Evolutionary conservation across 208 protist species (phyloP), one percentile per base, ranked within the genome.

Genomic region (Trypanosomatidae sp.): DNA sequence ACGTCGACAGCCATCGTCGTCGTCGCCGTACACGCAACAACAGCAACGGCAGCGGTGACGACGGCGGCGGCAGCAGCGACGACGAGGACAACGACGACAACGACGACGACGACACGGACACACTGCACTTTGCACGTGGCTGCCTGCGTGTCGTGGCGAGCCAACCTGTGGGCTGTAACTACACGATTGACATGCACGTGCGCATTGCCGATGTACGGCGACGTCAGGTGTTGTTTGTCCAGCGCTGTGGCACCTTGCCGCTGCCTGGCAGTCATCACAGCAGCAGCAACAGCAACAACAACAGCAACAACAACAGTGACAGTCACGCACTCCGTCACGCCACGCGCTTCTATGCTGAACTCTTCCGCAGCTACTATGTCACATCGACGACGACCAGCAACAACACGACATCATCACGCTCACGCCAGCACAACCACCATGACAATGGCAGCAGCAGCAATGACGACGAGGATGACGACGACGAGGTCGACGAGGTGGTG

Each of bases 141-240:
- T 93, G 67, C 40, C 47, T 84, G 21, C 68, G 66, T 20, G 43
- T 93, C 22, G 51, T 59, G 6, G 37, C 56, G 11, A 56, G 47
- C 33, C 55, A 43, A 0, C 35, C 71, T 8, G 37, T 78, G 2
- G 66, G 71, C 6, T 44, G 67, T 10, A 71, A 67, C 33, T 92
- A 83, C 64, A 90, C 80, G 19, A 44, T 93, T 30, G 71, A 92
- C 43, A 22, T 88, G 5, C 18, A 61, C 27, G 19, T 94, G 22
- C 71, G 71, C 53, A 21, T 77, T 11, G 56, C 48, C 15, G 58
- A 84, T 33, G 26, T 70, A 15, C 41, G 52, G 26, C 48, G 53
- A 16, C 63, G 58, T 30, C 87, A 95, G 52, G 62, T 88, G 11
- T 25, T 95, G 6, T 69, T 95, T 48, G 55, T 77, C 30, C 79